Evolutionary conservation across 768 basidiomycete genomes (phyloP), one percentile per base, ranked within the genome.

Genomic region (Dentipellis fragilis): DNA sequence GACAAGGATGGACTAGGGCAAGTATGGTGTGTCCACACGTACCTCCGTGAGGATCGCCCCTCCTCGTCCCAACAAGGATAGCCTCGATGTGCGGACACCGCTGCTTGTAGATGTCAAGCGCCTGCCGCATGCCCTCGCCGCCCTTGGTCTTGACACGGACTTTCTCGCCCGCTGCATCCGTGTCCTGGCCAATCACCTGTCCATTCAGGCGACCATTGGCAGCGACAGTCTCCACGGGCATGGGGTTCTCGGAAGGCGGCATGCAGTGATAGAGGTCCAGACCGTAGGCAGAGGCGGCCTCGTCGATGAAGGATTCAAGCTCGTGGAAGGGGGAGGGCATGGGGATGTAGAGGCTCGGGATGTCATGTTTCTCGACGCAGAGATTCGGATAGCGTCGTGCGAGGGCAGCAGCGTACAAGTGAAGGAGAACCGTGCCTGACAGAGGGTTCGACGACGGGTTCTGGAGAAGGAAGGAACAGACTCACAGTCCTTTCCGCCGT

Each of bases 401-500:
- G 19, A 95, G 69, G 6, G 80, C 84, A 0, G 84, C 91, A 5
- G 85, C 86, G 55, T 87, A 86, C 36, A 98, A 80, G 66, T 96
- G 93, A 10, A 98, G 75, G 22, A 98, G 79, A n/a, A 96, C 93
- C 4, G 94, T 98, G 66, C 93, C 93, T 97, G 64, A 49, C 46
- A 38, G n/a, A 53, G 48, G 56, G 34, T 47, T 54, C 29, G 29
- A 29, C 29, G 29, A 29, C 6, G 29, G 29, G 6, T 29, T 29
- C 29, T 29, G 29, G 29, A 29, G 29, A 29, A 29, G 29, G 29
- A 6, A 29, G 29, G 22, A 29, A 40, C 35, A 7, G 21, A 75
- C 84, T 63, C 64, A 95, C 96, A 99, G 66, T 99, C 96, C 69
- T 99, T 99, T 52, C 96, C 96, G 10, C 96, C 96, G 62, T 98